phyloP scores from a whole-genome alignment of 331 rosid genomes.

The Arachis monticola region DNA sequence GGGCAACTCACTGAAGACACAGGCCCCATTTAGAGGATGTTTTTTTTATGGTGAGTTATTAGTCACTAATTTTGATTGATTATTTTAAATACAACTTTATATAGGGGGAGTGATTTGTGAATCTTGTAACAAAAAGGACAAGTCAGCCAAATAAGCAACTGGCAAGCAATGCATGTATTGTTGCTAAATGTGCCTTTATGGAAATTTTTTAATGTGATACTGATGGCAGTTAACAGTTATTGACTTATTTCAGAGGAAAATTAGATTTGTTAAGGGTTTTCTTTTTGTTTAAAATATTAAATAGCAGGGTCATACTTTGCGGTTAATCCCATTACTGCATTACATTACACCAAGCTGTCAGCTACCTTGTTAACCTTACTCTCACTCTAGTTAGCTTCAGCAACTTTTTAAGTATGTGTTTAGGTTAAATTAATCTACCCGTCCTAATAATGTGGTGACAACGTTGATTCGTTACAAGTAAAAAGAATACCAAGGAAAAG shows the following conservation, averaged over 20 bases:
- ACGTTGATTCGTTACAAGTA: neutral
- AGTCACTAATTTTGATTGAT: no score
- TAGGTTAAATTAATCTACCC: neutral
- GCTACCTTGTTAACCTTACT: neutral
- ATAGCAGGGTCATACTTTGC: neutral
- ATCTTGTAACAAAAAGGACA: constrained; percentile 30
- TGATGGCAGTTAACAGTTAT: constrained; percentile 16
- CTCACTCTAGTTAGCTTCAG: neutral
- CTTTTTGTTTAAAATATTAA: constrained; percentile 25
- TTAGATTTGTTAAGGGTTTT: constrained; percentile 23
- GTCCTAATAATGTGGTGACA: neutral
- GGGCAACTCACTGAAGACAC: neutral
- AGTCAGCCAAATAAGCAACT: constrained; percentile 22
- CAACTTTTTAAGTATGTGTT: neutral
- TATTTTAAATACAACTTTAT: no score
- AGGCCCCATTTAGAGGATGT: no score
- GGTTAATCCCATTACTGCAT: neutral
- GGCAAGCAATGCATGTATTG: constrained; percentile 41
- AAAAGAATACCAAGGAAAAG: neutral
- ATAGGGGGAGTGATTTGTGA: neutral
- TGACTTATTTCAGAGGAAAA: neutral
- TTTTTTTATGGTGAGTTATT: no score
- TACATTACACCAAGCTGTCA: neutral
- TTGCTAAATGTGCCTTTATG: constrained; percentile 6
- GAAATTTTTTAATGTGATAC: neutral